These are phyloP conservation scores for Pythium pyrilobum DNA, from an alignment of 352 stramenopile species.

Conservation along the genomic window DNA sequence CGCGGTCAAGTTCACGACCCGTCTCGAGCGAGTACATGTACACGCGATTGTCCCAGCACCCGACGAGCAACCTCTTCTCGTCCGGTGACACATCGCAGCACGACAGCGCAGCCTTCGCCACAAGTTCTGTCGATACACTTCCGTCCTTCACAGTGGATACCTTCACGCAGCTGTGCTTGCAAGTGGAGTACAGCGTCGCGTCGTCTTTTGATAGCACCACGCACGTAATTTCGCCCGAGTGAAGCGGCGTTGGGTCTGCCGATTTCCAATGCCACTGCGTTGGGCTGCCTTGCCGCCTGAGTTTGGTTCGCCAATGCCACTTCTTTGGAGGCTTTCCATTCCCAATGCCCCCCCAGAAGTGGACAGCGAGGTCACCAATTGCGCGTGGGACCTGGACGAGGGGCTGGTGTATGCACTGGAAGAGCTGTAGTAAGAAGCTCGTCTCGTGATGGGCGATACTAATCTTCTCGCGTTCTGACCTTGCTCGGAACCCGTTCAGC, in stretches of 20 bases:
- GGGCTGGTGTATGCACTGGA: slow-evolving; percentile 41
- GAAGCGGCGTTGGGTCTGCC: slow-evolving; percentile 28
- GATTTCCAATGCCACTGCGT: slow-evolving; percentile 53
- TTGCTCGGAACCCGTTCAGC: slow-evolving; percentile 1
- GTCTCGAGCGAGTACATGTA: slow-evolving; percentile 68
- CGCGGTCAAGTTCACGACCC: slow-evolving; percentile 50
- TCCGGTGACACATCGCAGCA: slow-evolving; percentile 70
- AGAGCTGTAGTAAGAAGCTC: slow-evolving; percentile 13
- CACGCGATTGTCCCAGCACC: slow-evolving; percentile 69
- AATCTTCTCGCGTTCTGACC: slow-evolving; percentile 32
- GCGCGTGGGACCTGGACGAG: slow-evolving; percentile 30
- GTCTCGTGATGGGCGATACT: not conserved
- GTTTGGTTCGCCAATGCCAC: slow-evolving; percentile 46
- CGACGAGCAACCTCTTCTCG: slow-evolving; percentile 53
- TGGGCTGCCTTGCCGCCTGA: slow-evolving; percentile 27
- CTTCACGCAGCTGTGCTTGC: slow-evolving; percentile 66
- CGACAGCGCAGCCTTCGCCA: slow-evolving; percentile 36
- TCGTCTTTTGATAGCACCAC: slow-evolving; percentile 49
- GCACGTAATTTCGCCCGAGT: slow-evolving; percentile 60
- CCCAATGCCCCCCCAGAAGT: slow-evolving; percentile 29
- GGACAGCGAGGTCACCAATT: slow-evolving; percentile 27
- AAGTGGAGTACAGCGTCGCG: slow-evolving; percentile 52
- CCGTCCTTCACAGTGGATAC: slow-evolving; percentile 32
- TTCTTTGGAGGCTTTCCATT: slow-evolving; percentile 37
- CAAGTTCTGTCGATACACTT: slow-evolving; percentile 24